Percentiles rank a stretch among this genome's conserved stretches.
phyloP scores from a whole-genome alignment of 1,284 basidiomycete species.

The Ceratobasidium sp. region DNA sequence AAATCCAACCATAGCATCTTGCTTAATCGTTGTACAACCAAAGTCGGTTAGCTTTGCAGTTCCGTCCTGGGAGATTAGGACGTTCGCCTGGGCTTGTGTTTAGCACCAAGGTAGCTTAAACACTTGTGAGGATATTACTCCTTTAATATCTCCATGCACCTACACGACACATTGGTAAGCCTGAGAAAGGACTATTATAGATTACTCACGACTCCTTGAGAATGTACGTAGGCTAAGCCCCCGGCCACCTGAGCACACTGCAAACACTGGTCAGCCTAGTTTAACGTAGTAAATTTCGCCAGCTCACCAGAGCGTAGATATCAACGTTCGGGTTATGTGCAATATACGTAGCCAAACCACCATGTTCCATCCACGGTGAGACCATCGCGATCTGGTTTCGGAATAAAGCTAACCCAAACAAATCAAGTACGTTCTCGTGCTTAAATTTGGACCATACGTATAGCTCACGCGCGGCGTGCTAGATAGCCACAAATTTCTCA shows the following conservation, averaged over 20 bases:
- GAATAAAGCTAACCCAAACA: constrained; percentile 10
- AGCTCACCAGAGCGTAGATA: background rate
- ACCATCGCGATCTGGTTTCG: constrained; percentile 32
- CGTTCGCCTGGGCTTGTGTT: background rate
- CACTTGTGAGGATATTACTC: background rate
- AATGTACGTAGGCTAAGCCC: background rate
- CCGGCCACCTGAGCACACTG: constrained; percentile 1
- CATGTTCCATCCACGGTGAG: constrained; percentile 26
- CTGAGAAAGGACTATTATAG: background rate
- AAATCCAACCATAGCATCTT: background rate
- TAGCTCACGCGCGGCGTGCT: constrained; percentile 38
- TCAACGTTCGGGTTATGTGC: background rate
- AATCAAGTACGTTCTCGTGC: constrained; percentile 13
- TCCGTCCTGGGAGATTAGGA: background rate
- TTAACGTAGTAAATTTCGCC: background rate
- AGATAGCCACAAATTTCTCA: background rate
- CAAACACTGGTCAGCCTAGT: background rate
- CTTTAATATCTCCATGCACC: constrained; percentile 10
- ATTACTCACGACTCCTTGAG: background rate
- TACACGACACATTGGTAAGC: background rate
- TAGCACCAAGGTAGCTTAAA: background rate
- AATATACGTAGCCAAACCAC: background rate
- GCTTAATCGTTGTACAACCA: background rate
- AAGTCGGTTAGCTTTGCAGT: constrained; percentile 1
- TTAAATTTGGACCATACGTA: constrained; percentile 29